Evolutionary conservation across 495 filamentous ascomycete genomes (phyloP).

Genomic region (Penicillium atrosanguineum): DNA sequence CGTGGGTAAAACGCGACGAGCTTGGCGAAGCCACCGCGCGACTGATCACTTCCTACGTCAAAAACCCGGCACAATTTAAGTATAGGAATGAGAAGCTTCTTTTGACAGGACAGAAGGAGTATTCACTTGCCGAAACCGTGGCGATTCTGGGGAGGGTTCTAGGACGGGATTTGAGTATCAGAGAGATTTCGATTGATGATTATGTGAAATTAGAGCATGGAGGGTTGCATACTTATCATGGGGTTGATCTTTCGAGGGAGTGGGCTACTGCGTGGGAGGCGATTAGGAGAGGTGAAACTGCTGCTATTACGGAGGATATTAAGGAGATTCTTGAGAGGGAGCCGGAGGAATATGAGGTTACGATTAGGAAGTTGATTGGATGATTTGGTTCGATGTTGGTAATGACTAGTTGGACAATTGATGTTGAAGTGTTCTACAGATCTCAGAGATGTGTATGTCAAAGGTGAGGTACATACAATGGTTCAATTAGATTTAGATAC

Average conservation of each 20-base stretch:
- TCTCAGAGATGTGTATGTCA: too few relatives aligned
- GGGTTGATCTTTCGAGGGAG: conserved; percentile 23
- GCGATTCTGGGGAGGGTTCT: conserved; percentile 30
- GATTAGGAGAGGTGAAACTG: conserved; percentile 41
- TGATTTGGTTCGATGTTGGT: background rate
- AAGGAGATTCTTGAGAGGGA: conserved; percentile 36
- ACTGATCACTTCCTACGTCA: conserved; percentile 32
- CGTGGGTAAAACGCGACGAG: conserved; percentile 54
- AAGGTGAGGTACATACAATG: background rate
- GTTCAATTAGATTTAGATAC: background rate
- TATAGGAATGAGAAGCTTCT: conserved; percentile 37
- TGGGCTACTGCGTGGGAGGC: conserved; percentile 46
- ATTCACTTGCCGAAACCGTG: conserved; percentile 40
- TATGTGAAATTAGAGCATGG: conserved; percentile 33
- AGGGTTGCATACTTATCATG: conserved; percentile 28
- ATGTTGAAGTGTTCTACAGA: too few relatives aligned
- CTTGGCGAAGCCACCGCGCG: conserved; percentile 47
- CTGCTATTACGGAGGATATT: conserved; percentile 29
- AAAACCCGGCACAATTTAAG: conserved; percentile 15
- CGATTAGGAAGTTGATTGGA: conserved; percentile 17
- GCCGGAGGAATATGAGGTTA: conserved; percentile 35
- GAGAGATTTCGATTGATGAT: conserved; percentile 40
- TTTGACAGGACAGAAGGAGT: conserved; percentile 37
- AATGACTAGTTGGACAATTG: too few relatives aligned
- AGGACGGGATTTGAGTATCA: conserved; percentile 29